Conservation (phyloP, 371 early-diverging fungal species). For the Modicella reniformis region DNA sequence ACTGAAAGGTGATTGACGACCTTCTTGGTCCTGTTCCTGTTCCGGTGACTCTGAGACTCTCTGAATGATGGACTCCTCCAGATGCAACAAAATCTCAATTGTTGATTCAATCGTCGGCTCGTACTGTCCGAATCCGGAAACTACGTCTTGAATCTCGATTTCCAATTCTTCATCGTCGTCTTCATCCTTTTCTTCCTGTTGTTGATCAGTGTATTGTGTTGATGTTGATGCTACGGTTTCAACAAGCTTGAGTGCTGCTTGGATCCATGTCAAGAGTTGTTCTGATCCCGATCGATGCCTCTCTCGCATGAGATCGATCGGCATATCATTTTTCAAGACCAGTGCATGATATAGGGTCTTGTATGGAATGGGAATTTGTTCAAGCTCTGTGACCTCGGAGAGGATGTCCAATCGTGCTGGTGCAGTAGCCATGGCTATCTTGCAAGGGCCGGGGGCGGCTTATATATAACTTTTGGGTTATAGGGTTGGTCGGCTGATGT, state of each 20-base stretch:
- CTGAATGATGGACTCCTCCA: constrained; percentile 40
- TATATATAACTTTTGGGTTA: neutral
- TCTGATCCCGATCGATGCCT: constrained; percentile 31
- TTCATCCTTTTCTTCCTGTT: constrained; percentile 21
- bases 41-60: constrained; percentile 6
- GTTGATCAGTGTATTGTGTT: constrained; percentile 11
- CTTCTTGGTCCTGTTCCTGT: neutral
- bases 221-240: constrained; percentile 21
- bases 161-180: constrained; percentile 41
- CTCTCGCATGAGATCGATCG: constrained; percentile 41
- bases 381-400: constrained; percentile 46
- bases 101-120: constrained; percentile 50
- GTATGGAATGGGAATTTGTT: constrained; percentile 51
- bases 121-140: constrained; percentile 47
- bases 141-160: constrained; percentile 48
- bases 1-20: constrained; percentile 3
- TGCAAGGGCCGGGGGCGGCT: neutral
- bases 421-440: constrained; percentile 29
- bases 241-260: constrained; percentile 31
- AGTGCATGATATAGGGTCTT: constrained; percentile 51
- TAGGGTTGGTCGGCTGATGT: neutral
- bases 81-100: constrained; percentile 44
- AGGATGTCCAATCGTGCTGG: constrained; percentile 44
- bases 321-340: constrained; percentile 52
- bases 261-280: constrained; percentile 50